Base-by-base conservation (phyloP, 306 rosid genomes). In the Sechiopsis laciniata region DNA sequence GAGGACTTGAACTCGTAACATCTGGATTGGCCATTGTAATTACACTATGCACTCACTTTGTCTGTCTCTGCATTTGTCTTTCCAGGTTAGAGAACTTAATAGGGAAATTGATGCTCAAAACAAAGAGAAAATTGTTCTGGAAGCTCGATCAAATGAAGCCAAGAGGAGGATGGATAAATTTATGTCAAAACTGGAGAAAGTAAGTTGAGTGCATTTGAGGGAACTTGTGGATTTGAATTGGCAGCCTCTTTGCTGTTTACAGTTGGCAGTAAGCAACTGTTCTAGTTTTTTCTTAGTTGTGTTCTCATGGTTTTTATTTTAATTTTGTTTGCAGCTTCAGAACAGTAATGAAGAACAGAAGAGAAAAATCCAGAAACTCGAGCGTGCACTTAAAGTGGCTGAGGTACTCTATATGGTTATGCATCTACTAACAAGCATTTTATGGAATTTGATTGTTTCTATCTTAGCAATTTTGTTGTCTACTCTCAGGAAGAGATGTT, bases 401-500 rank as follows among this genome's bases (percentile, higher is more conserved):
- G 97, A 93, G 98, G 98, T 90, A 87, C 81, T 77, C 72, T 69
- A 57, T 16, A 71, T 76, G 74, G 19, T 46, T 21, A 10, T 80
- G 78, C 75, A 16, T 16, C 51, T 29, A 6, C n/a, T n/a, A 16
- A 32, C 4, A 29, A 55, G 46, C 35, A 72, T 54, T 19, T 35
- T 40, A 72, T 72, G 75, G 63, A n/a, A 54, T 53, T 17, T n/a
- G 64, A 29, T 55, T 55, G 50, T 54, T 72, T 0, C 35, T 55
- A n/a, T 37, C 51, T 72, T 55, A 10, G 13, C 37, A 32, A 76
- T 54, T 71, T 72, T 79, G 76, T 81, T 17, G 80, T 72, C 32
- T 35, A n/a, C 29, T 79, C 46, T 78, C 75, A 93, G 98, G 97
- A 90, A 84, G 96, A 93, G 80, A 84, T 90, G 96, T 14, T 88